A percentile compares a stretch with the other conserved stretches of the same genome.
These are phyloP conservation scores for Colletotrichum sp. DNA, from an alignment of 2,329 filamentous ascomycete genomes.

Conservation along the genomic window DNA sequence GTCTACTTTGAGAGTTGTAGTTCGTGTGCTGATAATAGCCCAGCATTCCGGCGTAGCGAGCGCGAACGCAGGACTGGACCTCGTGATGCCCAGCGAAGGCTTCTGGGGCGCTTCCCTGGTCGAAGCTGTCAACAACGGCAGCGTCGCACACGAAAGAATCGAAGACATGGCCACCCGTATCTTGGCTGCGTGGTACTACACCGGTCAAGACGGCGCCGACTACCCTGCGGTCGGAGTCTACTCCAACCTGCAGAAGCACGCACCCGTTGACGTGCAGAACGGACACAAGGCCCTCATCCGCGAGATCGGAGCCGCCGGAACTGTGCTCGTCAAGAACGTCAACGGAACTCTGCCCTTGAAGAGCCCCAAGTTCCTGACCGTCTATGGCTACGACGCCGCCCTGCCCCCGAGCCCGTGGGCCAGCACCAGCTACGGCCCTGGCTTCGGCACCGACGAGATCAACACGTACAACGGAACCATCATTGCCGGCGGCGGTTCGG, in stretches of 20 bases:
- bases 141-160: constrained; percentile 63
- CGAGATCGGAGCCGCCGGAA: constrained; percentile 58
- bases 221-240: constrained; percentile 45
- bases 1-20: neutral
- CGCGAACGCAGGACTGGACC: constrained; percentile 75
- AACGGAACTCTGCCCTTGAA: constrained; percentile 61
- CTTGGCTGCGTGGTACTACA: constrained; percentile 65
- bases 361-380: constrained; percentile 55
- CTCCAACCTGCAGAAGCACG: constrained; percentile 41
- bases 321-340: constrained; percentile 71
- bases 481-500: constrained; percentile 72
- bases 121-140: constrained; percentile 61
- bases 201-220: constrained; percentile 51
- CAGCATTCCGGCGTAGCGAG: constrained; percentile 37
- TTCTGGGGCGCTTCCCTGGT: constrained; percentile 63
- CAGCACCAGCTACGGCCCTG: neutral
- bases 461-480: constrained; percentile 51
- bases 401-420: constrained; percentile 39
- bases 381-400: constrained; percentile 69
- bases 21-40: neutral
- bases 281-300: constrained; percentile 67
- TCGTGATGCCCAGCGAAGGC: constrained; percentile 79
- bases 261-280: constrained; percentile 57
- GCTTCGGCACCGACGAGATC: constrained; percentile 47
- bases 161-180: constrained; percentile 73